A percentile compares a stretch with the other conserved stretches of the same genome.
Evolutionary conservation across 1,284 basidiomycete genomes (phyloP).

Genomic region (Ganoderma leucocontextum): DNA sequence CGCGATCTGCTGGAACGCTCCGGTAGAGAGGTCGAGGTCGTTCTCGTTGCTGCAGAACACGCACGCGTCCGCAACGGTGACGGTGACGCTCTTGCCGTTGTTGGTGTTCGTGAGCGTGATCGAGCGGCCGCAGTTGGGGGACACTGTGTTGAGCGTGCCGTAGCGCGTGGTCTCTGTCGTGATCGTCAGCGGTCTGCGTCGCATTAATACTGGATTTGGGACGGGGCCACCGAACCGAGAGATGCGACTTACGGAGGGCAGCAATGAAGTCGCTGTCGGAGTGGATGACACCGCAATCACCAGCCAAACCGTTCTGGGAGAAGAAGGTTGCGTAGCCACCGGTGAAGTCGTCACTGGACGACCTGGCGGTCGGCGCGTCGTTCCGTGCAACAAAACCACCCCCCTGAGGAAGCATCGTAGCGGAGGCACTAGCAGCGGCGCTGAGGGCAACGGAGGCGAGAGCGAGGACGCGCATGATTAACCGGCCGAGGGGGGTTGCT

Average conservation of each 20-base stretch:
- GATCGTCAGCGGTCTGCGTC: not conserved
- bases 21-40: not conserved
- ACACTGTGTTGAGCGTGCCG: conserved; percentile 34
- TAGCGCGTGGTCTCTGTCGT: not conserved
- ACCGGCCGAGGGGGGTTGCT: not conserved
- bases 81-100: conserved; percentile 66
- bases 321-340: not conserved
- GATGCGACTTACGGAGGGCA: not conserved
- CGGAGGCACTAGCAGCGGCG: not conserved
- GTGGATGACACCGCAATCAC: not conserved
- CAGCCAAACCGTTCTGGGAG: not conserved
- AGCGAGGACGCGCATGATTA: not conserved
- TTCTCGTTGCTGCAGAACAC: not conserved
- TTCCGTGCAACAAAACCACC: not conserved
- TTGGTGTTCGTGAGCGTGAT: conserved; percentile 70
- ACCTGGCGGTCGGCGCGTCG: not conserved
- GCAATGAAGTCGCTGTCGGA: not conserved
- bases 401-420: not conserved
- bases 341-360: not conserved
- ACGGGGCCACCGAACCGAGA: not conserved
- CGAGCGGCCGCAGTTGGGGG: conserved; percentile 69
- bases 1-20: not conserved
- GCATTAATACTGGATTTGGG: too few species aligned
- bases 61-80: conserved; percentile 81
- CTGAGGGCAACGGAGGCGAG: not conserved